These are phyloP conservation scores for Luffa aegyptiaca DNA, from an alignment of 306 rosid genomes.

Conservation along the genomic window DNA sequence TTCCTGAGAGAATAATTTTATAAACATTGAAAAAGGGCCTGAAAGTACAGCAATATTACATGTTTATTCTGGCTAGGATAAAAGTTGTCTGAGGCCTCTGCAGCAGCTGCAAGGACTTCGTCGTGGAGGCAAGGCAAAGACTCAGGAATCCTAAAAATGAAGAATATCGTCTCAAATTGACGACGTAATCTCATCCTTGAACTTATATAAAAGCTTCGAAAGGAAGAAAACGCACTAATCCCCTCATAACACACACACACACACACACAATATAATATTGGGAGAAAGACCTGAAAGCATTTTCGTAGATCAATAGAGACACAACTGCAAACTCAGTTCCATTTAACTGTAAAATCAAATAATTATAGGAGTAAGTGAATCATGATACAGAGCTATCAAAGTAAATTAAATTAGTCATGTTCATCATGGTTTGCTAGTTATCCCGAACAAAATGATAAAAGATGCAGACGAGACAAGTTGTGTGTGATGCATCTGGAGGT, in stretches of 20 bases:
- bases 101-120: conserved; percentile 60
- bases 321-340: conserved; percentile 56
- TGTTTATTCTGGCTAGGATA: conserved; percentile 41
- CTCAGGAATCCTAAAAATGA: conserved; percentile 44
- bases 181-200: background rate
- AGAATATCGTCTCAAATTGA: background rate
- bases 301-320: conserved; percentile 46
- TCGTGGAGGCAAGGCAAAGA: conserved; percentile 66
- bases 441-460: background rate
- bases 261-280: conserved; percentile 9
- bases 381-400: conserved; percentile 3
- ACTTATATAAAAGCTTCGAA: background rate
- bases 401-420: background rate
- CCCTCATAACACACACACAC: background rate
- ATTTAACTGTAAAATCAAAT: conserved; percentile 48
- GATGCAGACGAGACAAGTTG: background rate
- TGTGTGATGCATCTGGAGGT: background rate
- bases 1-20: background rate
- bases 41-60: conserved; percentile 29
- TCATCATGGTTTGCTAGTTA: background rate
- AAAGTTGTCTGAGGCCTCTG: conserved; percentile 29
- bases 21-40: conserved; percentile 17
- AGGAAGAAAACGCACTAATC: conserved; percentile 2
- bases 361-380: conserved; percentile 6
- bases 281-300: conserved; percentile 52